Percentiles rank a stretch among this genome's conserved stretches.
Evolutionary conservation across 2,329 filamentous ascomycete genomes (phyloP).

Genomic region (Trichoderma sp.): DNA sequence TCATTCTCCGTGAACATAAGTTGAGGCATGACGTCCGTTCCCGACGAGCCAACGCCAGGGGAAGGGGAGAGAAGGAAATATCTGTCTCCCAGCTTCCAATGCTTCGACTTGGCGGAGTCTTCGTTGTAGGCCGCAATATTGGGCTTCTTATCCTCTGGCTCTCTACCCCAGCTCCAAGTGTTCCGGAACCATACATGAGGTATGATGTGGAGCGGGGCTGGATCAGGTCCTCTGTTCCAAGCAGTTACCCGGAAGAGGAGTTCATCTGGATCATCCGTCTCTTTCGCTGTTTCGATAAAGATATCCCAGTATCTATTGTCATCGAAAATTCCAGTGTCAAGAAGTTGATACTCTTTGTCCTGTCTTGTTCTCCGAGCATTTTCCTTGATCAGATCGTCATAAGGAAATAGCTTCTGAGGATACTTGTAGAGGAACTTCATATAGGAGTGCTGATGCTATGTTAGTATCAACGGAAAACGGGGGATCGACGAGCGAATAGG

Average conservation of each 20-base stretch:
- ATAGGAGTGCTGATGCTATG: slow-evolving; percentile 75
- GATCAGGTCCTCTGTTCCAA: slow-evolving; percentile 91
- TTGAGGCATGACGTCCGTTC: slow-evolving; percentile 81
- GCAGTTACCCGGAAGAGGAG: slow-evolving; percentile 92
- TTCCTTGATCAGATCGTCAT: slow-evolving; percentile 82
- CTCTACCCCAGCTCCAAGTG: slow-evolving; percentile 93
- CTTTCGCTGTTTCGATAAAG: slow-evolving; percentile 94
- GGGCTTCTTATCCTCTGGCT: slow-evolving; percentile 76
- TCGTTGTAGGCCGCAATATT: slow-evolving; percentile 69
- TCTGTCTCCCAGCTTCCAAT: slow-evolving; percentile 78
- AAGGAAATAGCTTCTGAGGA: slow-evolving; percentile 88
- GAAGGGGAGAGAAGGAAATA: slow-evolving; percentile 88
- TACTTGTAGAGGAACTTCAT: slow-evolving; percentile 99
- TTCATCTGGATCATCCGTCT: slow-evolving; percentile 88
- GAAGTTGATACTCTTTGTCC: slow-evolving; percentile 88
- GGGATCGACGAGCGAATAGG: slow-evolving; percentile 26
- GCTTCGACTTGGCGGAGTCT: slow-evolving; percentile 74
- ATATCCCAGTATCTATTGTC: slow-evolving; percentile 96
- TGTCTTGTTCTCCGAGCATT: slow-evolving; percentile 76
- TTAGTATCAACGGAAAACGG: slow-evolving; percentile 29
- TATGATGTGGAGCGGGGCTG: slow-evolving; percentile 88
- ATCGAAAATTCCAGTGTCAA: slow-evolving; percentile 86
- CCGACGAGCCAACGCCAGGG: slow-evolving; percentile 76
- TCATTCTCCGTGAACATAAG: slow-evolving; percentile 96
- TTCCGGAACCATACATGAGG: slow-evolving; percentile 98